Base-by-base conservation (phyloP, 495 filamentous ascomycete species). In the Neurospora hispaniola region DNA sequence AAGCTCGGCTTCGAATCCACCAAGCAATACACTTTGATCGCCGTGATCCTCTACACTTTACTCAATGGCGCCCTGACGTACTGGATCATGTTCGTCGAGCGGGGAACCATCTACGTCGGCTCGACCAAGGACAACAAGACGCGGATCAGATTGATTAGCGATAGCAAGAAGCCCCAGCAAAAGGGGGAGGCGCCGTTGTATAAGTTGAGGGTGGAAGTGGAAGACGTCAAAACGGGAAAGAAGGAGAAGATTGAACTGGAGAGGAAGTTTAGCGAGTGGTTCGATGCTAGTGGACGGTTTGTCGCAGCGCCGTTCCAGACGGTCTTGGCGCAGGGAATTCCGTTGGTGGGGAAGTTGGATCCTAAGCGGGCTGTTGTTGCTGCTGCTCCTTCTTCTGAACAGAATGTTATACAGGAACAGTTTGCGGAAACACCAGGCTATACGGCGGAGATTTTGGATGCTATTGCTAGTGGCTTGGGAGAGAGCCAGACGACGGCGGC, bases 41-140 rank as follows among this genome's bases (percentile, higher is more conserved):
- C 94, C 0, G 96, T 98, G 5, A 84, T 86, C 14, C 74, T 89
- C 7, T 99, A 98, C 85, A 91, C 94, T 69, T 69, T 90, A 2
- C 84, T 98, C 42, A 98, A 99, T 82, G 86, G 86, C 18, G 81
- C 86, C 10, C 86, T 98, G 70, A 95, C 93, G 42, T 88, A 88
- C 74, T 99, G 96, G 96, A 90, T 97, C 74, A 91, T 90, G 89
- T 85, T 82, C 41, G 91, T 94, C 12, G 96, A 99, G 85, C 90
- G 89, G 71, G 92, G 93, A 0, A 87, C 86, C 70, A 87, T 98
- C 16, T 99, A 96, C 83, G 82, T 87, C 20, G 96, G 96, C 31
- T 88, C 78, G 0, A 76, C 82, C 23, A 77, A 82, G 0, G 83
- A 79, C 69, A 79, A 81, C 72, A 72, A 74, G 91, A 85, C 97